These are phyloP conservation scores for Quercus dentata DNA, from an alignment of 306 rosid genomes.

Conservation along the genomic window DNA sequence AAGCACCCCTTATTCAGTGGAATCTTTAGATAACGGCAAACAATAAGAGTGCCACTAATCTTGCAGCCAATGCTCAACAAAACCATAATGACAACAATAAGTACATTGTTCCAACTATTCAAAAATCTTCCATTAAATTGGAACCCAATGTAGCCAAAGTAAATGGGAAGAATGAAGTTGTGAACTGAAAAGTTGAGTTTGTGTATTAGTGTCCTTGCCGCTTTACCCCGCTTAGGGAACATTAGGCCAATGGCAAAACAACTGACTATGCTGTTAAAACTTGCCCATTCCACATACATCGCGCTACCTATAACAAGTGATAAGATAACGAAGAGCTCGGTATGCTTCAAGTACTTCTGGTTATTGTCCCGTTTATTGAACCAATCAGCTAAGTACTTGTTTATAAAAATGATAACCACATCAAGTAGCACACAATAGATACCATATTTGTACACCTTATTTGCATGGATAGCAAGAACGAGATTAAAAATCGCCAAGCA, in stretches of 20 bases:
- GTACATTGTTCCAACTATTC: background rate
- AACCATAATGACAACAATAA: slow-evolving; percentile 39
- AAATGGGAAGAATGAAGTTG: slow-evolving; percentile 76
- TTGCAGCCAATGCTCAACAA: slow-evolving; percentile 65
- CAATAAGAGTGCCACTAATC: slow-evolving; percentile 69
- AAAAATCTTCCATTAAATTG: slow-evolving; percentile 56
- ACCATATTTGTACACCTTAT: background rate
- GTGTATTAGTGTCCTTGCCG: slow-evolving; percentile 72
- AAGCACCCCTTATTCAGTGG: slow-evolving; percentile 67
- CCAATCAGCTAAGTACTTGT: slow-evolving; percentile 57
- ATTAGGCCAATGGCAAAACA: slow-evolving; percentile 58
- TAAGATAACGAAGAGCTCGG: slow-evolving; percentile 55
- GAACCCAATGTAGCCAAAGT: slow-evolving; percentile 83
- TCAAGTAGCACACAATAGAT: slow-evolving; percentile 11
- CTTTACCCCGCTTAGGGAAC: slow-evolving; percentile 82
- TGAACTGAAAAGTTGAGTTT: slow-evolving; percentile 77
- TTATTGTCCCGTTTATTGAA: slow-evolving; percentile 49
- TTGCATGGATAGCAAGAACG: slow-evolving; percentile 21
- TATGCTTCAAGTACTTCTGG: slow-evolving; percentile 69
- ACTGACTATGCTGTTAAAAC: slow-evolving; percentile 54
- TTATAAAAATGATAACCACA: slow-evolving; percentile 5
- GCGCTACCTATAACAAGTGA: slow-evolving; percentile 51
- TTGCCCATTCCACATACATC: slow-evolving; percentile 57
- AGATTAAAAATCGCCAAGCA: slow-evolving; percentile 55
- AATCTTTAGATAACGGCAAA: slow-evolving; percentile 55